Conservation (phyloP, 1,139 yeast species). For the Candida sp. region DNA sequence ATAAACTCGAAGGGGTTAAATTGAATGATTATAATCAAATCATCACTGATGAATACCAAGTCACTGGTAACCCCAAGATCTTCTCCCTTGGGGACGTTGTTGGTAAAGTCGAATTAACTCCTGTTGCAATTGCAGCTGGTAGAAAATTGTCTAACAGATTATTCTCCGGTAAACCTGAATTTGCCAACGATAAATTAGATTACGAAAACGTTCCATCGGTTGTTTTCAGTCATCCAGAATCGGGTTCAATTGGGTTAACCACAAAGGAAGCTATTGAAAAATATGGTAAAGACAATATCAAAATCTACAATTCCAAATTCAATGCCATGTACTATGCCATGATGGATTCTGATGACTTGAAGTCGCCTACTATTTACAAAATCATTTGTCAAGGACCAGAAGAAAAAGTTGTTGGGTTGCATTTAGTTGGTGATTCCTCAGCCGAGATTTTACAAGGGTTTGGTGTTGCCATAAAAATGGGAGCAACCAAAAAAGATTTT, state of each 20-base stretch:
- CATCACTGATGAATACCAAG: constrained; percentile 83
- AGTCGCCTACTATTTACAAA: constrained; percentile 87
- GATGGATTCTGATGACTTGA: constrained; percentile 59
- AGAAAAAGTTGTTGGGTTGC: constrained; percentile 95
- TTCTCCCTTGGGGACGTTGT: constrained; percentile 92
- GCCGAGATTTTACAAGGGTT: constrained; percentile 97
- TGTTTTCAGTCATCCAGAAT: constrained; percentile 95
- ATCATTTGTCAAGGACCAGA: constrained; percentile 72
- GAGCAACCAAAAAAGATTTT: constrained; percentile 94
- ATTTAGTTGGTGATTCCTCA: constrained; percentile 84
- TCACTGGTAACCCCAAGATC: constrained; percentile 67
- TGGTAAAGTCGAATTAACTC: constrained; percentile 90
- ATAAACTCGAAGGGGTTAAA: constrained; percentile 63
- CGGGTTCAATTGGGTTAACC: constrained; percentile 86
- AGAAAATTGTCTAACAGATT: constrained; percentile 88
- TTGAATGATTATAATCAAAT: constrained; percentile 57
- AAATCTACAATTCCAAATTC: constrained; percentile 78
- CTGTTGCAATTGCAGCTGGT: constrained; percentile 99
- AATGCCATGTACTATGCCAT: constrained; percentile 94
- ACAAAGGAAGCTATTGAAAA: constrained; percentile 73
- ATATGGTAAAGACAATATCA: constrained; percentile 79
- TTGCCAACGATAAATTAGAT: constrained; percentile 71
- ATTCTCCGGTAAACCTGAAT: constrained; percentile 71
- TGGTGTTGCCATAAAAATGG: constrained; percentile 97
- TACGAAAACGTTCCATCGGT: constrained; percentile 87